These are phyloP conservation scores for Endocalyx cinctus DNA, from an alignment of 2,329 filamentous ascomycete species.

Conservation along the genomic window DNA sequence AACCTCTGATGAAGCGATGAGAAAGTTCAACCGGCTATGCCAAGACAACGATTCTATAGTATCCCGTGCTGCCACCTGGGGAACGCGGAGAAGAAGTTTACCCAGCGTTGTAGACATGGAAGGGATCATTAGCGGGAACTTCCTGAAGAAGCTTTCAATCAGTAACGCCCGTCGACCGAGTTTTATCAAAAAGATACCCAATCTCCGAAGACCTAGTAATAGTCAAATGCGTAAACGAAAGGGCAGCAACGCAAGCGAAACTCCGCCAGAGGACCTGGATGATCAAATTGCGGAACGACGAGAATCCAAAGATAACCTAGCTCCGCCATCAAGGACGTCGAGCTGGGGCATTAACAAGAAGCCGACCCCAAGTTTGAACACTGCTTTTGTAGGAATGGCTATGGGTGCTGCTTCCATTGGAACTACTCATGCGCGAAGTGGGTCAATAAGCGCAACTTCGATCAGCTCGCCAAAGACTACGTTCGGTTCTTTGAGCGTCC, in stretches of 20 bases:
- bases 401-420: constrained; percentile 52
- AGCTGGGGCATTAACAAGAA: constrained; percentile 48
- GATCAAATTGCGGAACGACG: constrained; percentile 24
- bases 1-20: constrained; percentile 50
- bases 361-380: constrained; percentile 53
- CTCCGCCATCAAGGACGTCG: constrained; percentile 44
- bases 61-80: constrained; percentile 64
- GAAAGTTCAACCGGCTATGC: constrained; percentile 45
- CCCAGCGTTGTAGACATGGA: constrained; percentile 57
- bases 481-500: constrained; percentile 37
- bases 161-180: constrained; percentile 46
- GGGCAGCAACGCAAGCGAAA: constrained; percentile 36
- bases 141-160: constrained; percentile 59
- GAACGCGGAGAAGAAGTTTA: constrained; percentile 62
- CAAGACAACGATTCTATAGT: constrained; percentile 54
- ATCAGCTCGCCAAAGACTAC: constrained; percentile 51
- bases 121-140: constrained; percentile 53
- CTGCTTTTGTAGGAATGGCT: constrained; percentile 52
- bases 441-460: constrained; percentile 54
- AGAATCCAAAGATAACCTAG: constrained; percentile 45
- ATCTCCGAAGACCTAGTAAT: constrained; percentile 44
- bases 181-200: constrained; percentile 48
- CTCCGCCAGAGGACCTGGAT: constrained; percentile 18
- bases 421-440: constrained; percentile 51
- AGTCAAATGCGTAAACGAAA: constrained; percentile 43